Conservation (phyloP, 2,329 filamentous ascomycete species). For the Exophiala spinifera region DNA sequence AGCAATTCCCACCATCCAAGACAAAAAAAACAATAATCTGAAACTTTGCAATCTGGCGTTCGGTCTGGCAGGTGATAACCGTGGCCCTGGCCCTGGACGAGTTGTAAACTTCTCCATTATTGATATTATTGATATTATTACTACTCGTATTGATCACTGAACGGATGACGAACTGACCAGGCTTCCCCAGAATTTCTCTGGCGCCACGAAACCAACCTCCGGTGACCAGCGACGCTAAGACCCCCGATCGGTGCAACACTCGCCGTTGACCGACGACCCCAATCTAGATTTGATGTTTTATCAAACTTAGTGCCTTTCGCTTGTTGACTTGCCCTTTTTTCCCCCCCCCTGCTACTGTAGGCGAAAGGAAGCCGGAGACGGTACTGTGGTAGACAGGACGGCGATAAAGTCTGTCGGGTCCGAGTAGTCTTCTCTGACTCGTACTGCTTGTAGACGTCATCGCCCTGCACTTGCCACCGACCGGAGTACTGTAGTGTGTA, state of each 20-base stretch:
- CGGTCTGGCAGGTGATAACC: neutral
- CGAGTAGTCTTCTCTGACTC: too few species aligned
- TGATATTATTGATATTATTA: too few species aligned
- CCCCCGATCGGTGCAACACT: slow-evolving; percentile 8
- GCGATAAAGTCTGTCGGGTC: too few species aligned
- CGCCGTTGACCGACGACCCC: slow-evolving; percentile 21
- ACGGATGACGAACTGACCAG: neutral
- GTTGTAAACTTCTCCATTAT: neutral
- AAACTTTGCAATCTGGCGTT: neutral
- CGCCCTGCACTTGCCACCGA: too few species aligned
- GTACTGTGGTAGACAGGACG: too few species aligned
- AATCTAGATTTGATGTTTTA: slow-evolving; percentile 14
- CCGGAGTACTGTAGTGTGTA: too few species aligned
- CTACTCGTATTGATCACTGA: too few species aligned
- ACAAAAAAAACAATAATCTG: neutral
- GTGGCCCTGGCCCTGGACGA: neutral
- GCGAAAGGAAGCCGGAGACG: neutral
- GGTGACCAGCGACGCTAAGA: slow-evolving; percentile 2
- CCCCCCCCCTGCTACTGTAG: too few species aligned
- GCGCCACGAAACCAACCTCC: slow-evolving; percentile 8
- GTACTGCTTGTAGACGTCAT: too few species aligned
- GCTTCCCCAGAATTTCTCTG: slow-evolving; percentile 21
- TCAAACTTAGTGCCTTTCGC: slow-evolving; percentile 1
- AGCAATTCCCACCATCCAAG: neutral
- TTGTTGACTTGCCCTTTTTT: neutral